Base-by-base conservation (phyloP, 805 yeast species). In the Candida koratica region DNA sequence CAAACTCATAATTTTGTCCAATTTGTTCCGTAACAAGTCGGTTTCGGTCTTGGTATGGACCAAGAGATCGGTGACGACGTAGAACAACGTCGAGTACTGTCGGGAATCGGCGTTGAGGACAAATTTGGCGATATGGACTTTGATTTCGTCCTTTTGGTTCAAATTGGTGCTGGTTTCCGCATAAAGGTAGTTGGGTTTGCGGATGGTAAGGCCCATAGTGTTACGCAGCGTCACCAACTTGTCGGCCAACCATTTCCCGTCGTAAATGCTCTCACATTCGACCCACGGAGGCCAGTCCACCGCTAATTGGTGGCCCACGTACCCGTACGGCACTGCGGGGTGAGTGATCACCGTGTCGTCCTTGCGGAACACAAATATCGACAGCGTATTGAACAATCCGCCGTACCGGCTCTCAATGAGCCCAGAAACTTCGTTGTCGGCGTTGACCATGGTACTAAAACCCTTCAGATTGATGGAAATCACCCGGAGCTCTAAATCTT, bases 211-310 rank as follows among this genome's bases (percentile, higher is more conserved):
- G 2, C 73, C 79, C 61, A 51, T 55, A 1, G 67, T 49, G 17
- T 54, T 61, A 17, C 52, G 51, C 29, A 65, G 69, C n/a, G 56
- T 44, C 7, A 66, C 54, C 19, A 64, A 46, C 37, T 66, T 53
- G 18, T 56, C 46, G 25, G 44, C 44, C 22, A 47, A 25, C 53
- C 57, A 53, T 8, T 46, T 37, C 13, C 74, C 66, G 34, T 79
- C 78, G 43, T 76, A 72, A 43, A 82, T 76, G 12, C 77, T 63
- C 45, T 86, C 95, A 33, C 72, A 54, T 4, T 87, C 87, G 23
- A 88, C 58, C 87, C 95, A 89, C 0, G 95, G 94, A 2, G 96
- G 96, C 96, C 96, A 88, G 13, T 61, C 59, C 11, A 58, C 49
- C 5, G 52, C 58, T 7, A 80, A 71, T 2, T 89, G 86, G 49